These are phyloP conservation scores for Cladorrhinum sp. DNA, from an alignment of 2,329 filamentous ascomycete genomes.

Conservation along the genomic window DNA sequence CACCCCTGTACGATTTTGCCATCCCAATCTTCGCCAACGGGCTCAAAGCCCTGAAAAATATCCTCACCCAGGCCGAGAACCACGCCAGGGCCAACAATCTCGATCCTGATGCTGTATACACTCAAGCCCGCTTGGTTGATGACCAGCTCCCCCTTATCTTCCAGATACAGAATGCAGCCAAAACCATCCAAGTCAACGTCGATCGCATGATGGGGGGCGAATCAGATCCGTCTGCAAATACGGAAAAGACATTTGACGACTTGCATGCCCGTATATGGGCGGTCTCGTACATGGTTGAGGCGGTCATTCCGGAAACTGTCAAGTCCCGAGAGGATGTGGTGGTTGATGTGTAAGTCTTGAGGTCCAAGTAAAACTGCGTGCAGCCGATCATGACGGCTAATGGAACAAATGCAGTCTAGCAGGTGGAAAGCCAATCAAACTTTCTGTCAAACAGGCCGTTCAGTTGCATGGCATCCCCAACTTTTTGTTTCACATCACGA, in stretches of 20 bases:
- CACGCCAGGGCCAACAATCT: background rate
- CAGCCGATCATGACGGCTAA: background rate
- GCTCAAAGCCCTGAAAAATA: background rate
- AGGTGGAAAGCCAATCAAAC: background rate
- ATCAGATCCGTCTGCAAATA: background rate
- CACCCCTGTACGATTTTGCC: conserved; percentile 1
- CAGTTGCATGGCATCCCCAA: conserved; percentile 5
- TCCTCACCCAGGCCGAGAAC: background rate
- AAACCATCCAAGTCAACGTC: background rate
- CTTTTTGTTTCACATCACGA: conserved; percentile 5
- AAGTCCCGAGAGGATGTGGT: background rate
- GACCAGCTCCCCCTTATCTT: conserved; percentile 2
- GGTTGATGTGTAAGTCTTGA: background rate
- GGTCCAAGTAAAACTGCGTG: background rate
- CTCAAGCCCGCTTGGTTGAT: conserved; percentile 1
- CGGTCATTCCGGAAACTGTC: background rate
- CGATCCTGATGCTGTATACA: background rate
- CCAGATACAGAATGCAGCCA: conserved; percentile 3
- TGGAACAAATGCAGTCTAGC: background rate
- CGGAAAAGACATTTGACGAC: background rate
- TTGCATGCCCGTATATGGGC: background rate
- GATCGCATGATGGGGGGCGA: background rate
- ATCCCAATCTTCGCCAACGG: conserved; percentile 5
- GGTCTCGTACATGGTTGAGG: background rate
- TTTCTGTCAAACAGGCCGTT: conserved; percentile 1